These are phyloP conservation scores for Penicillium sp. DNA, from an alignment of 2,329 filamentous ascomycete genomes.

Conservation along the genomic window DNA sequence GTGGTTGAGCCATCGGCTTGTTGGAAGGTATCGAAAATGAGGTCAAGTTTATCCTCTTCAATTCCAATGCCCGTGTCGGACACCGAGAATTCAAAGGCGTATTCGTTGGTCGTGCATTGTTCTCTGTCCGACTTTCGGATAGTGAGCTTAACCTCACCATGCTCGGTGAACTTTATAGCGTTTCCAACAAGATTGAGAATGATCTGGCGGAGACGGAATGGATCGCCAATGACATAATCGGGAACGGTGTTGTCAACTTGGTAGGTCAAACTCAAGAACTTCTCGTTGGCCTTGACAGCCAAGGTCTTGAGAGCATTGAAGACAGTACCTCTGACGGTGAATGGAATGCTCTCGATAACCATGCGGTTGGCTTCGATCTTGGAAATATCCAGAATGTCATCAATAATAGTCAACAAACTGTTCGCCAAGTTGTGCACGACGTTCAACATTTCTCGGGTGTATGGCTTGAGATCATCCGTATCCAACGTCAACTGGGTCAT, in stretches of 20 bases:
- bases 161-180: slow-evolving; percentile 97
- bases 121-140: slow-evolving; percentile 71
- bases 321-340: slow-evolving; percentile 88
- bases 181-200: slow-evolving; percentile 97
- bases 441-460: slow-evolving; percentile 97
- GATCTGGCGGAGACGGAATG: slow-evolving; percentile 92
- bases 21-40: slow-evolving; percentile 99
- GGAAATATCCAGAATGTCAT: slow-evolving; percentile 69
- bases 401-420: slow-evolving; percentile 94
- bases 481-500: slow-evolving; percentile 97
- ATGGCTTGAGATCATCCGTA: slow-evolving; percentile 89
- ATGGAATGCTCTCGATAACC: slow-evolving; percentile 97
- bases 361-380: slow-evolving; percentile 93
- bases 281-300: slow-evolving; percentile 96
- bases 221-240: slow-evolving; percentile 93
- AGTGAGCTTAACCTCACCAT: slow-evolving; percentile 92
- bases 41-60: slow-evolving; percentile 86
- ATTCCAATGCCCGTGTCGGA: slow-evolving; percentile 97
- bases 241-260: slow-evolving; percentile 90
- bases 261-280: slow-evolving; percentile 88
- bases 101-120: slow-evolving; percentile 70
- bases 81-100: slow-evolving; percentile 93
- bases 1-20: slow-evolving; percentile 97
- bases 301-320: slow-evolving; percentile 97
- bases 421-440: slow-evolving; percentile 97